Base-by-base conservation (phyloP, 768 basidiomycete species). In the Pholiota molesta region DNA sequence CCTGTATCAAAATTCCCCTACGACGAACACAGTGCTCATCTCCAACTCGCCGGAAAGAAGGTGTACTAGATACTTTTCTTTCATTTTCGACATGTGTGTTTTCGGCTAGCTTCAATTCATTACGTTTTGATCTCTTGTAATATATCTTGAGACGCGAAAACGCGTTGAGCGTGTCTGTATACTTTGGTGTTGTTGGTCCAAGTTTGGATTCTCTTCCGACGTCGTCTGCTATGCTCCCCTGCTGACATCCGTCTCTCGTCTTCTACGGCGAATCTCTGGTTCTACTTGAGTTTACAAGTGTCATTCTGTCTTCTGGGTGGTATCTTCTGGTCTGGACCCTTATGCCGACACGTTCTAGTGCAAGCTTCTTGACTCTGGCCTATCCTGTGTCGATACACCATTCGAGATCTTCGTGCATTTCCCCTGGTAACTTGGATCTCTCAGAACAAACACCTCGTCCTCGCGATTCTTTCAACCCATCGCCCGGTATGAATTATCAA, bases 11-110 rank as follows among this genome's bases (percentile, higher is more conserved):
- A 91, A 78, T 83, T 91, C 69, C 94, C 94, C 9, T 97, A 92
- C 81, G 97, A 99, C 76, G 95, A 97, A 81, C 90, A 94, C 86
- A 92, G 92, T 72, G 90, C 88, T 51, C 94, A 97, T 77, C 85
- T 99, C 63, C 92, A 92, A 74, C 83, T 97, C 67, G 84, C 89
- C 58, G 83, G 86, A 77, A 95, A 94, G 84, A 90, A 90, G 74
- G 83, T 84, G 68, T 90, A 89, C 78, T 85, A 79, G 69, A 67
- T 66, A 57, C 60, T 68, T 62, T 61, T 60, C 49, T 69, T 44
- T 26, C 47, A 21, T 44, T 62, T 61, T 63, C 62, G 58, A 59
- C 61, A 55, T 63, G 35, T 55, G 37, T 66, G 42, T 47, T 64
- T 62, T 60, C 53, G 29, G 37, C 40, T 61, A 44, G 60, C 56